phyloP scores from a whole-genome alignment of 2,329 filamentous ascomycete genomes.

The Fusarium sp. region DNA sequence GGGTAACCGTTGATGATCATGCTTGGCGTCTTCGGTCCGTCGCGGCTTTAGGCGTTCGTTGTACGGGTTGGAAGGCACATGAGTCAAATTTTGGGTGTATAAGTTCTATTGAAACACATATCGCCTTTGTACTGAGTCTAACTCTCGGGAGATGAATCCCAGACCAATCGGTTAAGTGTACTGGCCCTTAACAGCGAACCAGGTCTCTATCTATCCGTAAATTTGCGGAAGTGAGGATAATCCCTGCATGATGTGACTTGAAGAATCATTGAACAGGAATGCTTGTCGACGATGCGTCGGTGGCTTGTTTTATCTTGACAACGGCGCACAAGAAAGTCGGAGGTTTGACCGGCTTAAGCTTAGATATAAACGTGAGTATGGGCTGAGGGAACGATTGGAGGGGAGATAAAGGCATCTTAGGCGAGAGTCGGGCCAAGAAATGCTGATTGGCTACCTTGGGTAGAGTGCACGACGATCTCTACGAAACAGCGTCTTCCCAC shows the following conservation, averaged over 20 bases:
- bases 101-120: background rate
- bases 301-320: slow-evolving; percentile 15
- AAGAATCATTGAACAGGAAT: background rate
- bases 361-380: slow-evolving; percentile 18
- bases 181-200: background rate
- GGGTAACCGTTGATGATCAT: slow-evolving; percentile 15
- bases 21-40: background rate
- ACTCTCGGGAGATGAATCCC: background rate
- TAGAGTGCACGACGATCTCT: background rate
- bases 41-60: background rate
- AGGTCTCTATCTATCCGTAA: background rate
- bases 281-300: background rate
- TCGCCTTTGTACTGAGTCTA: background rate
- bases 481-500: background rate
- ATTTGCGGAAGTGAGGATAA: background rate
- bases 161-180: no score
- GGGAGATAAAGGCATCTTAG: background rate
- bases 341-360: slow-evolving; percentile 26
- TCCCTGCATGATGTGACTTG: background rate
- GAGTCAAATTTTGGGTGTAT: background rate
- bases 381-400: slow-evolving; percentile 18
- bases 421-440: background rate
- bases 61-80: background rate
- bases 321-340: background rate
- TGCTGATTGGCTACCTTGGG: background rate